phyloP scores from a whole-genome alignment of 352 stramenopile species.

The Phytophthora hibernalis region DNA sequence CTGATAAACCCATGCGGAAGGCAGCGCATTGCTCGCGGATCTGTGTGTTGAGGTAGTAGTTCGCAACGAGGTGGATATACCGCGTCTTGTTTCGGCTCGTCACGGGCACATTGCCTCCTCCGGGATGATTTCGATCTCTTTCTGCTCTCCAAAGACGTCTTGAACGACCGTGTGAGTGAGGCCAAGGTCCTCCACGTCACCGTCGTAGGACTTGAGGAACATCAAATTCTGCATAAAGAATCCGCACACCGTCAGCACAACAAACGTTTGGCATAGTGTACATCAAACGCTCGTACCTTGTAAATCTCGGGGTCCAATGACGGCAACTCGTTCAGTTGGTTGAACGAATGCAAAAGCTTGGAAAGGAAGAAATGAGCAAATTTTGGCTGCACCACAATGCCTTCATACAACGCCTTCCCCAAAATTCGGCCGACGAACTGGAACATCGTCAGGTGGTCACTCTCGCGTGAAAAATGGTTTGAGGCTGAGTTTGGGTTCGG shows the following conservation, averaged over 20 bases:
- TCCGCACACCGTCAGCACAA: constrained; percentile 1
- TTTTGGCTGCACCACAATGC: constrained; percentile 95
- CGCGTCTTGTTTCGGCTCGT: constrained; percentile 94
- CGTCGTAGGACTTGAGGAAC: constrained; percentile 96
- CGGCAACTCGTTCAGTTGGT: constrained; percentile 88
- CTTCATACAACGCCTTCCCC: constrained; percentile 97
- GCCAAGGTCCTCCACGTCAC: constrained; percentile 90
- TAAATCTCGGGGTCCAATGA: constrained; percentile 95
- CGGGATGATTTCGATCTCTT: constrained; percentile 91
- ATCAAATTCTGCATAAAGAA: constrained; percentile 87
- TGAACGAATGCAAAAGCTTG: constrained; percentile 88
- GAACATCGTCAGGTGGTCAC: constrained; percentile 93
- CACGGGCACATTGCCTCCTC: constrained; percentile 87
- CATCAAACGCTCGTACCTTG: constrained; percentile 55
- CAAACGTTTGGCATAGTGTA: neutral
- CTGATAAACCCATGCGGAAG: constrained; percentile 92
- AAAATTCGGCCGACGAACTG: constrained; percentile 95
- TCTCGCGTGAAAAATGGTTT: constrained; percentile 75
- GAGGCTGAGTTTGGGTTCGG: constrained; percentile 92
- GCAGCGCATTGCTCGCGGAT: constrained; percentile 92
- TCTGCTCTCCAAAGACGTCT: constrained; percentile 88
- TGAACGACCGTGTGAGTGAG: constrained; percentile 93
- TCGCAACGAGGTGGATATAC: constrained; percentile 96
- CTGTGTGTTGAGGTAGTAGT: constrained; percentile 96
- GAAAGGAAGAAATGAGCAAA: constrained; percentile 97